Conservation (phyloP, 768 basidiomycete species). For the Fomitopsis pulvina region DNA sequence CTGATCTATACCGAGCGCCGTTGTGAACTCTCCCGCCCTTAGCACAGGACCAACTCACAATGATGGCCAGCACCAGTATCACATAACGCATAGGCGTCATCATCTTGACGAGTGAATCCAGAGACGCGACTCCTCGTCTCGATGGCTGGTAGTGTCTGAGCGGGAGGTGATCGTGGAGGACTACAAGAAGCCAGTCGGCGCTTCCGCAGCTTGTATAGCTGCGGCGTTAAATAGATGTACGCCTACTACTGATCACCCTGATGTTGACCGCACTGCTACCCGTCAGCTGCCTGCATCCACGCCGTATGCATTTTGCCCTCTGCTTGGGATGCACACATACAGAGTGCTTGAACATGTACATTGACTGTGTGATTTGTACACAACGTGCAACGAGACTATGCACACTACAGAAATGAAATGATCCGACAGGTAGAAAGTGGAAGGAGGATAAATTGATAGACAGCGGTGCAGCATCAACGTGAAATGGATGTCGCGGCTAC, state of each 20-base stretch:
- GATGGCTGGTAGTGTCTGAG: neutral
- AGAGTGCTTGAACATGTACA: conserved; percentile 13
- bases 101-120: conserved; percentile 28
- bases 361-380: conserved; percentile 6
- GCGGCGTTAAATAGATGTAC: too few relatives aligned
- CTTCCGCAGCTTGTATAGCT: neutral
- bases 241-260: too few relatives aligned
- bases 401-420: conserved; percentile 6
- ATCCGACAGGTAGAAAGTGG: conserved; percentile 8
- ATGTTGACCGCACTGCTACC: too few relatives aligned
- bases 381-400: conserved; percentile 9
- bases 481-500: neutral
- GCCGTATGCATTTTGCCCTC: too few relatives aligned
- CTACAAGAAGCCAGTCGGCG: neutral
- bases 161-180: neutral
- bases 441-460: conserved; percentile 4
- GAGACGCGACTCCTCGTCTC: neutral
- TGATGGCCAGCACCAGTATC: conserved; percentile 30
- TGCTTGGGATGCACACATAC: too few relatives aligned
- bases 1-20: conserved; percentile 33
- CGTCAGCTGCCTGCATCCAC: too few relatives aligned
- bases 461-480: conserved; percentile 2
- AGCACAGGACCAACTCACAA: conserved; percentile 18
- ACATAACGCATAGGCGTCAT: conserved; percentile 60
- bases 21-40: neutral